These are phyloP conservation scores for Zoysia matrella DNA, from an alignment of 202 grass and related monocot genomes.

Conservation along the genomic window DNA sequence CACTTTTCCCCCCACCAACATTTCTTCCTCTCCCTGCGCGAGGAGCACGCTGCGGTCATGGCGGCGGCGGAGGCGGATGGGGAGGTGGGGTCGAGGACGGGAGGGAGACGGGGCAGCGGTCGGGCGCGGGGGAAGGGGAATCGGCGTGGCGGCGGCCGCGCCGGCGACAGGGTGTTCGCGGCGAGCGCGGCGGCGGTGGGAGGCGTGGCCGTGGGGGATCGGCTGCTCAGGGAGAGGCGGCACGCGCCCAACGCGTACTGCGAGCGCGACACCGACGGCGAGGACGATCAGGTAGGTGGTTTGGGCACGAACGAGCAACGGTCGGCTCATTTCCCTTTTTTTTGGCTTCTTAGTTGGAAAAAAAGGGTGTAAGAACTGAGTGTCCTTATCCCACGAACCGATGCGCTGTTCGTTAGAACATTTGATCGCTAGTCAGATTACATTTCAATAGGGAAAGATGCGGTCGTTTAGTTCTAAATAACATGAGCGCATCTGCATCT, in stretches of 20 bases:
- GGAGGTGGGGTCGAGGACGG: neutral
- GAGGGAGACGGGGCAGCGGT: neutral
- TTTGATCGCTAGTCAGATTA: neutral
- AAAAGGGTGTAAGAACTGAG: too few relatives aligned
- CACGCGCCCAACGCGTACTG: neutral
- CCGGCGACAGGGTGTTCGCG: constrained; percentile 2
- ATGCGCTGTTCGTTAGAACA: neutral
- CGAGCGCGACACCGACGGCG: constrained; percentile 8
- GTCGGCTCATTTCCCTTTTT: too few relatives aligned
- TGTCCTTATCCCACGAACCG: too few relatives aligned
- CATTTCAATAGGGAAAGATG: too few relatives aligned
- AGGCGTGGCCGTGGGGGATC: neutral
- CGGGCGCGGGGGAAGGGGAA: neutral
- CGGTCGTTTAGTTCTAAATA: too few relatives aligned
- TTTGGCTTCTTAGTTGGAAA: too few relatives aligned
- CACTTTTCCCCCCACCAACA: too few relatives aligned
- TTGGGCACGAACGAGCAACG: neutral
- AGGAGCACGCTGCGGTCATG: neutral
- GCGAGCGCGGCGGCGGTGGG: neutral
- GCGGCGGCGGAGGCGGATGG: constrained; percentile 21
- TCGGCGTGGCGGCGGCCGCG: neutral
- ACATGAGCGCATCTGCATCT: neutral
- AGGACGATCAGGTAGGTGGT: constrained; percentile 22
- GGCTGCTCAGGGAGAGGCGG: constrained; percentile 15
- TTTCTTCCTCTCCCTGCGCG: too few relatives aligned